Conservation (phyloP, 2,329 filamentous ascomycete species). For the Penicillium sp. region DNA sequence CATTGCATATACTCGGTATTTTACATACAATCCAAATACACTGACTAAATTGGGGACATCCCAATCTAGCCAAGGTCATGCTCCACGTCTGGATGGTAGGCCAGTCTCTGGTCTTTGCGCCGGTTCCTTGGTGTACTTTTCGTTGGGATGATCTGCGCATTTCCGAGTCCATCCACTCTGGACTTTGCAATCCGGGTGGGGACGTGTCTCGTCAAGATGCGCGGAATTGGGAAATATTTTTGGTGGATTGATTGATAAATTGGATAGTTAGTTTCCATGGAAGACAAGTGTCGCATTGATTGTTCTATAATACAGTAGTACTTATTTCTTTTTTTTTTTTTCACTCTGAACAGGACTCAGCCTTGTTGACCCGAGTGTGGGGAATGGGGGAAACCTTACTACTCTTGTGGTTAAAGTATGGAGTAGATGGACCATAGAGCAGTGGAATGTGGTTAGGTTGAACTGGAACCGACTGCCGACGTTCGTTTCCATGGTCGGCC, state of each 20-base stretch:
- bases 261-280: no score
- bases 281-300: no score
- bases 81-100: neutral
- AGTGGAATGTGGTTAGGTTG: neutral
- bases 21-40: neutral
- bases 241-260: no score
- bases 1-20: neutral
- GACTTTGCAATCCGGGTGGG: no score
- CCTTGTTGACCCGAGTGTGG: neutral
- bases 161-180: no score
- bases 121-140: neutral
- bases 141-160: neutral
- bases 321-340: no score
- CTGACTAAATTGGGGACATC: neutral
- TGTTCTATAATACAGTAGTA: no score
- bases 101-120: neutral
- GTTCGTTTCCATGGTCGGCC: neutral
- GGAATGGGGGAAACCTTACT: neutral
- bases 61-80: neutral
- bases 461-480: neutral
- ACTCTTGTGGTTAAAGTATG: no score
- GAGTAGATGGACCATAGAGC: neutral
- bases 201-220: no score
- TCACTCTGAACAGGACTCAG: no score
- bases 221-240: no score